phyloP scores from a whole-genome alignment of 305 asterid genomes.

The Rubia occidens region DNA sequence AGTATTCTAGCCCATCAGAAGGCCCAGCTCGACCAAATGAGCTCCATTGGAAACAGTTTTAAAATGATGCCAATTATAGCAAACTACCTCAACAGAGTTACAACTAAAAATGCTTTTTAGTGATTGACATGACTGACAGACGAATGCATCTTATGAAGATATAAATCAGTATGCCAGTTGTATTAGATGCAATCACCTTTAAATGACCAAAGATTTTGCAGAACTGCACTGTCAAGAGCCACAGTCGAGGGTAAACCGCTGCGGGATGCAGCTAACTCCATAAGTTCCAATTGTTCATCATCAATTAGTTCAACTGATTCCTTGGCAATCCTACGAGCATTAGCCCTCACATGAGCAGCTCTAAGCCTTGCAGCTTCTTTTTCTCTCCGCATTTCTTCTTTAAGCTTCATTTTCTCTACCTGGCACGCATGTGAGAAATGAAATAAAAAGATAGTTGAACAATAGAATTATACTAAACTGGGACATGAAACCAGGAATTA shows the following conservation, averaged over 20 bases:
- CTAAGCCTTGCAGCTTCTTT: conserved; percentile 77
- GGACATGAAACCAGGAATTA: conserved; percentile 22
- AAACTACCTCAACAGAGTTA: conserved; percentile 1
- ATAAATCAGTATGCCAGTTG: conserved; percentile 6
- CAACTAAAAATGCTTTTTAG: neutral
- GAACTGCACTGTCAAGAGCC: conserved; percentile 57
- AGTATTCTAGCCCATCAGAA: neutral
- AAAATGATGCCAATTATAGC: neutral
- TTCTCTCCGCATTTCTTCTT: conserved; percentile 79
- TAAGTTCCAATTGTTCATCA: conserved; percentile 76
- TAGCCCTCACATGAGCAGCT: conserved; percentile 81
- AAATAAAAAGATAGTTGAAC: neutral
- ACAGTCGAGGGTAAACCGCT: conserved; percentile 53
- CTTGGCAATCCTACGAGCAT: conserved; percentile 79
- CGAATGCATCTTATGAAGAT: conserved; percentile 5
- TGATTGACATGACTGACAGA: neutral
- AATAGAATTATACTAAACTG: conserved; percentile 8
- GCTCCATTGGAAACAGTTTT: neutral
- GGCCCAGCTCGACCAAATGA: neutral
- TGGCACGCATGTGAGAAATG: conserved; percentile 27
- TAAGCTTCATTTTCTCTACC: conserved; percentile 78
- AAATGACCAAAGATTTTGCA: conserved; percentile 49
- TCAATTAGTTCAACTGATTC: conserved; percentile 72
- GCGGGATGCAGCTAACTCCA: conserved; percentile 72
- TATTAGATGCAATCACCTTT: conserved; percentile 37